These are phyloP conservation scores for Neurospora sp. DNA, from an alignment of 495 filamentous ascomycete species.

Conservation along the genomic window DNA sequence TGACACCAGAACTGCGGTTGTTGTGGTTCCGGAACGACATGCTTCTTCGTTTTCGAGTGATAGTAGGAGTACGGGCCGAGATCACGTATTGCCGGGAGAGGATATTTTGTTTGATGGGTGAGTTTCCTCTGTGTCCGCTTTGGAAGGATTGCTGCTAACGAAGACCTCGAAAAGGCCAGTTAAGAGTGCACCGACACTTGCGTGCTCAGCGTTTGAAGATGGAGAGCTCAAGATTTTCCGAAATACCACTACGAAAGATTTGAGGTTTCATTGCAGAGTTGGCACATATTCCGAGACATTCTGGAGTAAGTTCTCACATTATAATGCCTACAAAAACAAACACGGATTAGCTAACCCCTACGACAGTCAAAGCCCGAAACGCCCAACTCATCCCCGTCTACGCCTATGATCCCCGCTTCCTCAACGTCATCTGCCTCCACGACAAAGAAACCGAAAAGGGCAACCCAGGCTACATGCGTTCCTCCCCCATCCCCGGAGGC, in stretches of 20 bases:
- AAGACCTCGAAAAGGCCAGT: conserved; percentile 9
- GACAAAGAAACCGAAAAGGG: conserved; percentile 19
- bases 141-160: background rate
- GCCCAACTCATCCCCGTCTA: conserved; percentile 28
- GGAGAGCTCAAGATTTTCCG: conserved; percentile 25
- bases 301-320: conserved; percentile 17
- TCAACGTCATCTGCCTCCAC: conserved; percentile 23
- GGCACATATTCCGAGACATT: conserved; percentile 24
- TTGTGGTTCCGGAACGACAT: conserved; percentile 13
- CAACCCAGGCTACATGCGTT: conserved; percentile 9
- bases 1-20: conserved; percentile 21
- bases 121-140: background rate
- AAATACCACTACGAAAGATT: conserved; percentile 18
- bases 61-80: conserved; percentile 18
- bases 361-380: conserved; percentile 22
- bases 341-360: background rate
- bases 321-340: background rate
- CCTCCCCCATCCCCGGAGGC: conserved; percentile 1
- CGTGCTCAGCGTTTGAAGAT: conserved; percentile 12
- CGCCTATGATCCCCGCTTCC: conserved; percentile 22
- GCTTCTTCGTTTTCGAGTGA: conserved; percentile 13
- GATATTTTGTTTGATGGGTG: conserved; percentile 23
- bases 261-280: conserved; percentile 23
- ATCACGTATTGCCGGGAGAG: conserved; percentile 27
- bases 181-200: conserved; percentile 18